Percentiles rank a stretch among this genome's conserved stretches.
Conservation (phyloP, 2,329 filamentous ascomycete genomes). For the Camptophora hylomeconis region DNA sequence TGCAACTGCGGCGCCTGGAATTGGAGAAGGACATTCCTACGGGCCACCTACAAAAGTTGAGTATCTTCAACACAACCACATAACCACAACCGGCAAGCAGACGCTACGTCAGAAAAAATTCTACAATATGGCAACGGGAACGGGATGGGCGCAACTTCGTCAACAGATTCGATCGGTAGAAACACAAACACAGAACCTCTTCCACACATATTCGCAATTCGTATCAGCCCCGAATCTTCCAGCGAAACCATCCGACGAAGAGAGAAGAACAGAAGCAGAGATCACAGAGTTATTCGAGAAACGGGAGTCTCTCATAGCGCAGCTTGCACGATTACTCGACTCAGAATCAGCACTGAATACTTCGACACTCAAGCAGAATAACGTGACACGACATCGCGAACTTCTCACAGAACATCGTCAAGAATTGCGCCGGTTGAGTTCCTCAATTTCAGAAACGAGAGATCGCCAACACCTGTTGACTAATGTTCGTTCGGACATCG, state of each 20-base stretch:
- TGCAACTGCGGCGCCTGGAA: no score
- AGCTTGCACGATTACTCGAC: constrained; percentile 81
- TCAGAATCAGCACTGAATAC: constrained; percentile 77
- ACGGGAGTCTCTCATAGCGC: constrained; percentile 69
- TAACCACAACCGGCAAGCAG: no score
- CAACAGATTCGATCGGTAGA: constrained; percentile 84
- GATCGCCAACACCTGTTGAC: constrained; percentile 81
- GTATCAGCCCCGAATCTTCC: constrained; percentile 67
- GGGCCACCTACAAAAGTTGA: no score
- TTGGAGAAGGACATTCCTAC: no score
- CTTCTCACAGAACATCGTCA: constrained; percentile 76
- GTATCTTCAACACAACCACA: no score
- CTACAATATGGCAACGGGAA: constrained; percentile 38
- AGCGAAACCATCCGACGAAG: constrained; percentile 72
- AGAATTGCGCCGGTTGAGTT: constrained; percentile 64
- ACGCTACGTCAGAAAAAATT: no score
- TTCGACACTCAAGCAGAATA: constrained; percentile 94
- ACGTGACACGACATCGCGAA: constrained; percentile 80
- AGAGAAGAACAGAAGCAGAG: constrained; percentile 64
- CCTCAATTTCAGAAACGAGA: constrained; percentile 62
- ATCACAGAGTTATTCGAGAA: constrained; percentile 74
- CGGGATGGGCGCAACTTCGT: constrained; percentile 84
- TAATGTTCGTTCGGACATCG: constrained; percentile 83
- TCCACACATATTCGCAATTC: constrained; percentile 74
- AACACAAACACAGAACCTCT: constrained; percentile 72